Evolutionary conservation across 768 basidiomycete species (phyloP).

Genomic region (Dacryopinax spathularia): DNA sequence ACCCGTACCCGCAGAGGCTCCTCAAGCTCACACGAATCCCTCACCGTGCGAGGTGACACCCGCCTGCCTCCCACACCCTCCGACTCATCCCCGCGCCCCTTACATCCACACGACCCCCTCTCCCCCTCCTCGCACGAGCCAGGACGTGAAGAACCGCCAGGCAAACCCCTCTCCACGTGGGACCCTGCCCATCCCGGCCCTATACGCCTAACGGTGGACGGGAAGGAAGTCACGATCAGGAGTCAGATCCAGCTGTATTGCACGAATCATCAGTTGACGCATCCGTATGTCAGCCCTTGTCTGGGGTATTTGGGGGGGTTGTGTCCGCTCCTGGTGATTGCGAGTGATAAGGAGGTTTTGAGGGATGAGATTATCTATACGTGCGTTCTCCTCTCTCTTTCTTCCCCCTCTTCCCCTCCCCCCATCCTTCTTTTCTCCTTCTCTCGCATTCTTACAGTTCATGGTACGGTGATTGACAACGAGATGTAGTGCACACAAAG

Average conservation of each 20-base stretch:
- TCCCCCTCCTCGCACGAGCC: neutral
- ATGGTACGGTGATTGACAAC: neutral
- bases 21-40: neutral
- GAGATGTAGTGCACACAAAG: constrained; percentile 58
- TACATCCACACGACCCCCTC: neutral
- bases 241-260: constrained; percentile 79
- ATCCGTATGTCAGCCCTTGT: constrained; percentile 65
- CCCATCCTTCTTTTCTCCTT: neutral
- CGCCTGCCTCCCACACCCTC: neutral
- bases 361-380: constrained; percentile 83
- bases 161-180: neutral
- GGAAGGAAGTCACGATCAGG: constrained; percentile 22
- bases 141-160: neutral
- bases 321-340: constrained; percentile 72
- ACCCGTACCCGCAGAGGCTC: neutral
- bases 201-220: constrained; percentile 22
- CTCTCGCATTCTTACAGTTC: constrained; percentile 2
- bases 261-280: constrained; percentile 35
- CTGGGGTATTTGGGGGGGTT: constrained; percentile 74
- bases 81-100: neutral
- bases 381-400: constrained; percentile 22
- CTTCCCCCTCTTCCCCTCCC: constrained; percentile 1
- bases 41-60: neutral
- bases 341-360: constrained; percentile 79
- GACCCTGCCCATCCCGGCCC: constrained; percentile 9